Evolutionary conservation across 2,329 filamentous ascomycete species (phyloP).

Genomic region (Dactylellina leptospora): DNA sequence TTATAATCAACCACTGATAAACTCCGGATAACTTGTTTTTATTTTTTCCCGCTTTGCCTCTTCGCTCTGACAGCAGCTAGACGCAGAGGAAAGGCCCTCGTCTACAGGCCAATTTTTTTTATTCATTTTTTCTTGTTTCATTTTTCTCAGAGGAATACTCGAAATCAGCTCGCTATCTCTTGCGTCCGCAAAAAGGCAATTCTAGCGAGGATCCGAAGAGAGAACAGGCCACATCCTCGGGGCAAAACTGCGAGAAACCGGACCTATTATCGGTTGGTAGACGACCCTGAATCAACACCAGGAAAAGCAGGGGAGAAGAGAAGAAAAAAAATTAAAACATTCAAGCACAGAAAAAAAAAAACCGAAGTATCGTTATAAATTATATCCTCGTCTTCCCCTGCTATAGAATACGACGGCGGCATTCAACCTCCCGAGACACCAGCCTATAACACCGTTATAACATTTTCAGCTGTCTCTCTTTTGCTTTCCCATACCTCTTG

Average conservation of each 20-base stretch:
- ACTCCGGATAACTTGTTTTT: conserved; percentile 17
- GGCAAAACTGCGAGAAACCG: conserved; percentile 50
- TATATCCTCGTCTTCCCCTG: conserved; percentile 1
- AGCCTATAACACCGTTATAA: conserved; percentile 8
- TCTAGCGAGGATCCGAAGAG: conserved; percentile 45
- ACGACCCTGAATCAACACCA: conserved; percentile 30
- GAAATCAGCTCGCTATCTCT: conserved; percentile 29
- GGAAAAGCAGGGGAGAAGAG: conserved; percentile 10
- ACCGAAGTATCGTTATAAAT: not conserved
- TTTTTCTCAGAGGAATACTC: not conserved
- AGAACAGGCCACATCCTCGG: conserved; percentile 50
- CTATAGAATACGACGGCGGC: conserved; percentile 20
- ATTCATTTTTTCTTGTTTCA: not conserved
- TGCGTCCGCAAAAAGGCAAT: conserved; percentile 47
- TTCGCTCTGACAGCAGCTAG: not conserved
- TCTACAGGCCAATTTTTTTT: not conserved
- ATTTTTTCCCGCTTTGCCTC: conserved; percentile 7
- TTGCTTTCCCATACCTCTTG: conserved; percentile 2
- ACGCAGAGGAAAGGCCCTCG: not conserved
- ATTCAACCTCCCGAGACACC: conserved; percentile 39
- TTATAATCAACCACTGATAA: conserved; percentile 39
- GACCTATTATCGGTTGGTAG: conserved; percentile 21
- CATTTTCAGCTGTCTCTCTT: not conserved
- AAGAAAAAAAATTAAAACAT: conserved; percentile 1
- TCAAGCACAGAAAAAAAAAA: conserved; percentile 7